Percentiles rank a stretch among this genome's conserved stretches.
These are phyloP conservation scores for Gossypium schwendimanii DNA, from an alignment of 441 rosid species.

Conservation along the genomic window DNA sequence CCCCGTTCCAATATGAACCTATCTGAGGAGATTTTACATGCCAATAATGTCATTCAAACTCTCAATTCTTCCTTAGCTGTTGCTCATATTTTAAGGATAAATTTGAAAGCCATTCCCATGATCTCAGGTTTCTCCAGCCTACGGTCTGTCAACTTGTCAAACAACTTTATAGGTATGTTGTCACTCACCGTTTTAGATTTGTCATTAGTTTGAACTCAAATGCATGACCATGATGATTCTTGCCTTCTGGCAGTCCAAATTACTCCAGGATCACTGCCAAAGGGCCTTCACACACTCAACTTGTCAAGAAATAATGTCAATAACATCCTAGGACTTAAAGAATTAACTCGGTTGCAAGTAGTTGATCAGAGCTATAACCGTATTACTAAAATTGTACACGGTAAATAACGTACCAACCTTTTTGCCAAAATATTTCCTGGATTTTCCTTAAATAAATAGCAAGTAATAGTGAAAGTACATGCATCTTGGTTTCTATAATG, in stretches of 20 bases:
- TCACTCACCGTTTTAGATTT: neutral
- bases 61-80: slow-evolving; percentile 69
- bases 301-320: slow-evolving; percentile 76
- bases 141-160: slow-evolving; percentile 67
- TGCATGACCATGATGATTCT: neutral
- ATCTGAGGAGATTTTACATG: slow-evolving; percentile 53
- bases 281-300: slow-evolving; percentile 72
- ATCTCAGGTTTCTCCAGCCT: slow-evolving; percentile 62
- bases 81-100: slow-evolving; percentile 68
- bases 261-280: slow-evolving; percentile 66
- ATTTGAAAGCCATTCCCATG: slow-evolving; percentile 66
- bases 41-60: slow-evolving; percentile 59
- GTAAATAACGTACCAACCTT: slow-evolving; percentile 25
- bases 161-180: slow-evolving; percentile 69
- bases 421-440: neutral
- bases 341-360: slow-evolving; percentile 59
- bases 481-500: slow-evolving; percentile 2
- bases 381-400: slow-evolving; percentile 76
- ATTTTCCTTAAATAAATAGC: neutral
- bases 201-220: neutral
- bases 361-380: slow-evolving; percentile 87
- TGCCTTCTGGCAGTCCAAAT: slow-evolving; percentile 46
- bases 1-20: slow-evolving; percentile 30
- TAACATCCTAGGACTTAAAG: slow-evolving; percentile 75
- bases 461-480: neutral